phyloP scores from a whole-genome alignment of 495 filamentous ascomycete genomes.

The Apiosordaria backusii region DNA sequence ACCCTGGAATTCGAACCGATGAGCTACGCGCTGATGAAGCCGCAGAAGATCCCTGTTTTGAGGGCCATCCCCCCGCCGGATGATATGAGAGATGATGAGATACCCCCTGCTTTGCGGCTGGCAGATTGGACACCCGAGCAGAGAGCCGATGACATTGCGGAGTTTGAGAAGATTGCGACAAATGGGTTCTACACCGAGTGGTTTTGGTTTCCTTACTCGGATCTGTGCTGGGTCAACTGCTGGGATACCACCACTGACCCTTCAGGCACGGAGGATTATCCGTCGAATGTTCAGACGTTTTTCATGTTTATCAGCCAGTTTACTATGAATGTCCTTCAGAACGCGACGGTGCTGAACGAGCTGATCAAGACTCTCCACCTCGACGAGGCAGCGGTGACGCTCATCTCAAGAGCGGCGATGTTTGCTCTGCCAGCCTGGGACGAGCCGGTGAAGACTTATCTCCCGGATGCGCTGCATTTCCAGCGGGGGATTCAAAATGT shows the following conservation, averaged over 20 bases:
- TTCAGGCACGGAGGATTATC: constrained; percentile 35
- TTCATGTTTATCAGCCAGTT: constrained; percentile 41
- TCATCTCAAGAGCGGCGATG: constrained; percentile 34
- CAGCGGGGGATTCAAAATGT: constrained; percentile 53
- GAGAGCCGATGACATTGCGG: neutral
- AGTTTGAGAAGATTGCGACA: constrained; percentile 38
- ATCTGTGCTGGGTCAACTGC: constrained; percentile 47
- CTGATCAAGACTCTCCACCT: constrained; percentile 10
- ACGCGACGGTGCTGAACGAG: constrained; percentile 19
- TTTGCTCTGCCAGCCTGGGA: constrained; percentile 36
- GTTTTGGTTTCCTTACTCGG: constrained; percentile 54
- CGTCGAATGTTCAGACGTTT: constrained; percentile 36
- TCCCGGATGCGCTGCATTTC: constrained; percentile 53
- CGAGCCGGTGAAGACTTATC: constrained; percentile 38
- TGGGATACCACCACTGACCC: constrained; percentile 39
- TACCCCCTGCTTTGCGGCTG: constrained; percentile 30
- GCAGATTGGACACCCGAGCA: neutral
- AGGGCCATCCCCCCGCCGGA: constrained; percentile 47
- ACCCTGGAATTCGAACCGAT: constrained; percentile 51
- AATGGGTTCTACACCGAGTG: constrained; percentile 51
- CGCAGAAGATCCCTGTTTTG: constrained; percentile 41
- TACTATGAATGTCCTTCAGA: constrained; percentile 23
- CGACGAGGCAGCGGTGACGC: constrained; percentile 21
- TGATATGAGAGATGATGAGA: constrained; percentile 29
- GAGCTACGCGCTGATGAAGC: constrained; percentile 48